Percentiles rank a stretch among this genome's conserved stretches.
These are phyloP conservation scores for Ganoderma lingzhi DNA, from an alignment of 1,284 basidiomycete genomes.

Conservation along the genomic window DNA sequence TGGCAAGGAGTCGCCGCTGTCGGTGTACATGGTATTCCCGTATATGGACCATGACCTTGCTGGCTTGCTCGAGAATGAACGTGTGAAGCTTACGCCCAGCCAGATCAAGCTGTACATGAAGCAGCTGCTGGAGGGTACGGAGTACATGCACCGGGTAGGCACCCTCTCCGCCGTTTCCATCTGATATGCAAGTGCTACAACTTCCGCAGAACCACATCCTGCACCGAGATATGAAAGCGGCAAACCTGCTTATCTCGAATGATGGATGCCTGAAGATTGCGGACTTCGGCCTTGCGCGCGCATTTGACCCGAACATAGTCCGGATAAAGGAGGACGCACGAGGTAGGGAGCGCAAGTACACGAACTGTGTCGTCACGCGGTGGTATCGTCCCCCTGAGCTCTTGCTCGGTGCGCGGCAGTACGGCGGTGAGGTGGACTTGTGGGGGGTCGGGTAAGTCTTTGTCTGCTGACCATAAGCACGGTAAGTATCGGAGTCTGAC, in stretches of 20 bases:
- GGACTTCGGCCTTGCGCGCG: constrained; percentile 95
- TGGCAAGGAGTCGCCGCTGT: constrained; percentile 72
- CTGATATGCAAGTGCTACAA: constrained; percentile 19
- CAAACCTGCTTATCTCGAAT: constrained; percentile 95
- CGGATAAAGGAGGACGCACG: constrained; percentile 51
- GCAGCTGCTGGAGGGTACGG: constrained; percentile 93
- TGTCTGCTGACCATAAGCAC: background rate
- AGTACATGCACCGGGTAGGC: constrained; percentile 91
- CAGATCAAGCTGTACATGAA: constrained; percentile 97
- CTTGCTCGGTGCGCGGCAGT: constrained; percentile 87
- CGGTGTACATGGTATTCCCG: constrained; percentile 98
- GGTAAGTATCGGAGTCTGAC: constrained; percentile 14
- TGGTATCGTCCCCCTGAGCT: constrained; percentile 99
- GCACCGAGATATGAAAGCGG: constrained; percentile 99
- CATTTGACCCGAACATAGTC: constrained; percentile 64
- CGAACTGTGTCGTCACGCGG: constrained; percentile 97
- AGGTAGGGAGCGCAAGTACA: constrained; percentile 80
- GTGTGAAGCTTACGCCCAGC: constrained; percentile 81
- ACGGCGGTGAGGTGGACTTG: constrained; percentile 95
- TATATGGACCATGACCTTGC: constrained; percentile 99
- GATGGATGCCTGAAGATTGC: constrained; percentile 87
- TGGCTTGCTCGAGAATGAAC: constrained; percentile 90
- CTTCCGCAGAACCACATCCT: constrained; percentile 86
- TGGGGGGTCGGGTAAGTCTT: constrained; percentile 93
- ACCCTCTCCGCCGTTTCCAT: constrained; percentile 16